Conservation (phyloP, 2,329 filamentous ascomycete species). For the Huntiella moniliformis region DNA sequence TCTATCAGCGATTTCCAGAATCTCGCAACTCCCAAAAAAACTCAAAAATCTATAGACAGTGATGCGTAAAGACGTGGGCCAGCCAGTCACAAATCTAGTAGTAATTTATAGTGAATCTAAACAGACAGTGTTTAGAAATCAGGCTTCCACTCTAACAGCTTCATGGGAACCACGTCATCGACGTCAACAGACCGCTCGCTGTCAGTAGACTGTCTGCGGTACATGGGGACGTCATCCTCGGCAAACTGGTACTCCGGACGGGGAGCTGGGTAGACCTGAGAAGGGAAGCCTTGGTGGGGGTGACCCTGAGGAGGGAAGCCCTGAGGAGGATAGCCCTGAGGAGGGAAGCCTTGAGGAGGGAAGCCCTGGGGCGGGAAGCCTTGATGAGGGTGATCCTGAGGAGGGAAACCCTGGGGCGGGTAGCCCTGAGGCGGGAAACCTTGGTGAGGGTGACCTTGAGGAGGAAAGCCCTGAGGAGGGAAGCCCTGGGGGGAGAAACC, state of each 20-base stretch:
- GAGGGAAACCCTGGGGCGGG: background rate
- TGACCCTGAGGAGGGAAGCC: background rate
- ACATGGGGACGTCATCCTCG: background rate
- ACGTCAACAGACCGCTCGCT: background rate
- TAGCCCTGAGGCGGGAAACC: background rate
- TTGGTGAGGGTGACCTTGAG: background rate
- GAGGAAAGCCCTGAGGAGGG: background rate
- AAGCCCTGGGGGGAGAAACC: background rate
- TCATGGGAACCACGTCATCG: background rate
- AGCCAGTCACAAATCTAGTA: background rate
- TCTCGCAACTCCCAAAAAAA: background rate
- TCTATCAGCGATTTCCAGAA: background rate
- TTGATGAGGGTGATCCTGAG: background rate
- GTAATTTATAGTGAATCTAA: background rate
- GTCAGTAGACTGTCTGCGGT: background rate
- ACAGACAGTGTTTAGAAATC: background rate
- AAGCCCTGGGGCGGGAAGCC: background rate
- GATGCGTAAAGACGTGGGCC: background rate
- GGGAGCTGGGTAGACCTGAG: background rate
- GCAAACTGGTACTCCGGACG: too few species aligned
- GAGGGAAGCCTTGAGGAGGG: background rate
- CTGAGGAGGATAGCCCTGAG: background rate
- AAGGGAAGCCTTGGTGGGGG: background rate
- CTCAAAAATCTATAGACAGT: background rate
- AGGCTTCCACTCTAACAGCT: background rate